These are phyloP conservation scores for Neobulgaria alba DNA, from an alignment of 2,329 filamentous ascomycete species.

Conservation along the genomic window DNA sequence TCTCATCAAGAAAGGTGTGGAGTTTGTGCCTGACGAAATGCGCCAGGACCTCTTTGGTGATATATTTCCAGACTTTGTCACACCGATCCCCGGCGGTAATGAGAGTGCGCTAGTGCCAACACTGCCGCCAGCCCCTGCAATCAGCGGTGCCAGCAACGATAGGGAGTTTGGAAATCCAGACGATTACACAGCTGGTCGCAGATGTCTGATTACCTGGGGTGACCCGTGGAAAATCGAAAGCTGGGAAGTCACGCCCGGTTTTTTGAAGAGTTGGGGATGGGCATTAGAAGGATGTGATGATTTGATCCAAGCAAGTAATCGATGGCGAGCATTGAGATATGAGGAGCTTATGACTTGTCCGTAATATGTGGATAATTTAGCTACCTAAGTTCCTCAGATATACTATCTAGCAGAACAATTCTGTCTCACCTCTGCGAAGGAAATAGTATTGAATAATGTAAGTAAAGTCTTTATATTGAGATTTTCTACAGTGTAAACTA, in stretches of 20 bases:
- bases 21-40: slow-evolving; percentile 10
- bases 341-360: slow-evolving; percentile 1
- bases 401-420: slow-evolving; percentile 2
- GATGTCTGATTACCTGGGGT: slow-evolving; percentile 14
- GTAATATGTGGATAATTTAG: slow-evolving; percentile 1
- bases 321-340: slow-evolving; percentile 8
- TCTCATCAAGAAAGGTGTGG: slow-evolving; percentile 10
- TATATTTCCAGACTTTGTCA: slow-evolving; percentile 11
- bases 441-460: slow-evolving; percentile 1
- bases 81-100: not conserved
- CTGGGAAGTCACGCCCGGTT: slow-evolving; percentile 17
- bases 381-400: slow-evolving; percentile 2
- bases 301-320: slow-evolving; percentile 14
- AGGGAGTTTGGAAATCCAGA: slow-evolving; percentile 2
- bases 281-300: slow-evolving; percentile 14
- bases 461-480: slow-evolving; percentile 2
- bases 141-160: not conserved
- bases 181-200: slow-evolving; percentile 8
- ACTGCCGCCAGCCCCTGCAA: slow-evolving; percentile 1
- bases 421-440: not conserved
- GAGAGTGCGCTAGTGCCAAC: slow-evolving; percentile 3
- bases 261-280: slow-evolving; percentile 14
- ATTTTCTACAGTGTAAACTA: slow-evolving; percentile 1
- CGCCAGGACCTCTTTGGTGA: slow-evolving; percentile 10
- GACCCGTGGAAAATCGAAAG: slow-evolving; percentile 12